These are phyloP conservation scores for Melanogaster broomeanus DNA, from an alignment of 768 basidiomycete species.

Conservation along the genomic window DNA sequence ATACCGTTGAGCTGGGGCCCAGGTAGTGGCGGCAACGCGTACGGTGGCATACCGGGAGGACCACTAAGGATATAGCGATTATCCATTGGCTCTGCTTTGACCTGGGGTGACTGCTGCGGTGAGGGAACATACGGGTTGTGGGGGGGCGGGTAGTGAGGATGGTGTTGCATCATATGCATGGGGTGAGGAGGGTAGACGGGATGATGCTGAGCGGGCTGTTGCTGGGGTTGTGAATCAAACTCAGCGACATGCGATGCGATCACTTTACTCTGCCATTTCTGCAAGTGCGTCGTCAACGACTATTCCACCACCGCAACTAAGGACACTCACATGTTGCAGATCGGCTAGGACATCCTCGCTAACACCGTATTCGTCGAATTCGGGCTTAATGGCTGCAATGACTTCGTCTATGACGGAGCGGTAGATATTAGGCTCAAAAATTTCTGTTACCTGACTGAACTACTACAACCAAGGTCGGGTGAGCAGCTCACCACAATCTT, in stretches of 20 bases:
- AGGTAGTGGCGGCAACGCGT: slow-evolving; percentile 61
- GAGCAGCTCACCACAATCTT: slow-evolving; percentile 96
- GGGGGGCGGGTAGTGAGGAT: slow-evolving; percentile 54
- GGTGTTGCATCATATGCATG: slow-evolving; percentile 57
- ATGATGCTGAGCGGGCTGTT: slow-evolving; percentile 48
- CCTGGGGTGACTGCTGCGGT: slow-evolving; percentile 42
- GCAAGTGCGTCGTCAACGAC: slow-evolving; percentile 13
- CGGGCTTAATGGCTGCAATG: slow-evolving; percentile 79
- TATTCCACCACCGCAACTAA: slow-evolving; percentile 14
- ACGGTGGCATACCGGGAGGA: slow-evolving; percentile 43
- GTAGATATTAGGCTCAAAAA: slow-evolving; percentile 86
- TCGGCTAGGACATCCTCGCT: slow-evolving; percentile 87
- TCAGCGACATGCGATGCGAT: slow-evolving; percentile 94
- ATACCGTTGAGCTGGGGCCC: slow-evolving; percentile 63
- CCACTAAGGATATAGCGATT: slow-evolving; percentile 61
- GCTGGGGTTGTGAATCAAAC: slow-evolving; percentile 66
- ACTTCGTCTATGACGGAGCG: slow-evolving; percentile 97
- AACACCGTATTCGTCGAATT: slow-evolving; percentile 97
- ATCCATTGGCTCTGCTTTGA: slow-evolving; percentile 78
- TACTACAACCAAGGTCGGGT: slow-evolving; percentile 59
- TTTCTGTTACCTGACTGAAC: slow-evolving; percentile 51
- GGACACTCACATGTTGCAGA: slow-evolving; percentile 77
- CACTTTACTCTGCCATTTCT: slow-evolving; percentile 98
- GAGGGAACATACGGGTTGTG: slow-evolving; percentile 53
- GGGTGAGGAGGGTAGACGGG: slow-evolving; percentile 61